Evolutionary conservation across 2,329 filamentous ascomycete genomes (phyloP), one percentile per base, ranked within the genome.

Genomic region (Leptographium lundbergii): DNA sequence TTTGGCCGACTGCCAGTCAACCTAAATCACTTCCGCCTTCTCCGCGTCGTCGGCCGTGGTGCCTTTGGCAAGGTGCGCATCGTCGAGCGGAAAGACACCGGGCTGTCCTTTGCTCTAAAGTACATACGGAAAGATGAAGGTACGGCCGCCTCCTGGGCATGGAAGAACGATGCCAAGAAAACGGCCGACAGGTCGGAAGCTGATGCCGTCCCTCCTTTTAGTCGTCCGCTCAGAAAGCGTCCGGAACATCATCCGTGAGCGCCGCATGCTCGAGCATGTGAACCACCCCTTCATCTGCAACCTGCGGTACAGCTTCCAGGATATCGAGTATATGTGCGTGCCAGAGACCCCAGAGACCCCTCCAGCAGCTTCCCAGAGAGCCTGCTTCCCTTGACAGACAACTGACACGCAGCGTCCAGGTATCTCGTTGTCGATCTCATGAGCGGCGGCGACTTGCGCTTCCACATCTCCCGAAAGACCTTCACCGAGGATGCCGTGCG

Each of bases 81-180:
- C 66, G 94, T 99, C 69, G 94, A 99, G 79, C 85, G 91, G 66
- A 97, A 97, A 74, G 94, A 99, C 70, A 96, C 91, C 1, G 87
- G 86, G 59, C 75, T 97, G 67, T 92, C 91, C 3, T 99, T 99
- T 73, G 94, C 94, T 52, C 80, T 99, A 64, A 99, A 99, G 74
- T 97, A 97, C 73, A 97, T 97, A 64, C 86, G 91, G 65, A 97
- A 96, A 81, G 92, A 97, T 87, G 92, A 97, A 83, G 89, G 91
- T 91, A 69, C 63, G 84, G 14, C 17, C 42, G 9, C 2, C 4
- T 17, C 4, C 42, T 6, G 13, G 42, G 19, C 4, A 39, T 39
- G 36, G 11, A n/a, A 24, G 45, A 48, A 48, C 22, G 7, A 14
- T 9, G 19, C 7, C 13, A 48, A 25, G n/a, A 17, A 17, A 17